Conservation (phyloP, 2,329 filamentous ascomycete genomes). For the Ceratocystis ficicola region DNA sequence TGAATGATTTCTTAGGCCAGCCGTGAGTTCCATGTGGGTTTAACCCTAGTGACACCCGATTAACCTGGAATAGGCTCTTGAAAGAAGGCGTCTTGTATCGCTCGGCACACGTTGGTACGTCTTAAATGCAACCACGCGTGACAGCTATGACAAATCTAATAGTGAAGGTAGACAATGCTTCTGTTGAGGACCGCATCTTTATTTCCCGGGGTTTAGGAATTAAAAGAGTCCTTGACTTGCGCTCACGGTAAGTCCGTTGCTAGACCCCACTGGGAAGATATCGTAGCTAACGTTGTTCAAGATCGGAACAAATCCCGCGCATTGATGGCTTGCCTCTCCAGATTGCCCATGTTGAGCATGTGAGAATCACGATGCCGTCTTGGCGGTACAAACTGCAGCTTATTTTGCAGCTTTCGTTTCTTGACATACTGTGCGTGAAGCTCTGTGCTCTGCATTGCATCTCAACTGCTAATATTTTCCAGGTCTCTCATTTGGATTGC, state of each 20-base stretch:
- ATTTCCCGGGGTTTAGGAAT: constrained; percentile 52
- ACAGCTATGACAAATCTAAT: background rate
- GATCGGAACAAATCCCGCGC: constrained; percentile 7
- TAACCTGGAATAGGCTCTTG: constrained; percentile 33
- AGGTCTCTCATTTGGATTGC: constrained; percentile 39
- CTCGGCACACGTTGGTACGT: constrained; percentile 49
- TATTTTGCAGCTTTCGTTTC: constrained; percentile 18
- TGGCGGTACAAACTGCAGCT: constrained; percentile 16
- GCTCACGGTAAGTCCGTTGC: constrained; percentile 48
- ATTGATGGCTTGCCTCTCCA: constrained; percentile 9
- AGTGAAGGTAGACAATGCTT: constrained; percentile 52
- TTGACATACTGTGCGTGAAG: constrained; percentile 18
- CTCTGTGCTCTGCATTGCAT: too few species aligned
- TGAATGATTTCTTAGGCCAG: constrained; percentile 47
- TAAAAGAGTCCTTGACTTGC: constrained; percentile 63
- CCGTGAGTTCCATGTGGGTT: constrained; percentile 34
- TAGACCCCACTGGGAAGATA: background rate
- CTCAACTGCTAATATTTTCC: constrained; percentile 35
- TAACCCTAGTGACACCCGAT: background rate
- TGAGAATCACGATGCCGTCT: constrained; percentile 1
- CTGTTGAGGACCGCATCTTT: constrained; percentile 46
- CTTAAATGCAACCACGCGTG: background rate
- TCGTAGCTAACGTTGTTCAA: background rate
- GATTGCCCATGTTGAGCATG: constrained; percentile 8
- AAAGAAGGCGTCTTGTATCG: constrained; percentile 55